Percentiles rank a stretch among this genome's conserved stretches.
Evolutionary conservation across 1,139 yeast genomes (phyloP).

Genomic region (Scheffersomyces quercinus): DNA sequence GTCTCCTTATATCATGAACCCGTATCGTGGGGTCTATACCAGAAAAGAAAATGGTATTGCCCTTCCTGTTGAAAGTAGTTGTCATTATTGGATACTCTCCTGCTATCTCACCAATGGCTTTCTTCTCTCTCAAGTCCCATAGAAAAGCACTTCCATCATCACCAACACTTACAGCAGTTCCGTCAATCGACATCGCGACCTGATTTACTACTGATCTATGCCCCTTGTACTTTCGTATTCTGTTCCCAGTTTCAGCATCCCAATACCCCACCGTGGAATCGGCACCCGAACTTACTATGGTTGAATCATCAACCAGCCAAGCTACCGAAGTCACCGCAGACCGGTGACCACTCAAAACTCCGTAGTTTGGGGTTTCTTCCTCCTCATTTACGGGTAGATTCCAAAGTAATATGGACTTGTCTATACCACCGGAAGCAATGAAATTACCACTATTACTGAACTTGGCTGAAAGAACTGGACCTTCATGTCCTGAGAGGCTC

Average conservation of each 20-base stretch:
- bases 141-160: conserved; percentile 63
- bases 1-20: conserved; percentile 55
- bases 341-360: conserved; percentile 46
- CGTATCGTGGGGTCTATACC: conserved; percentile 69
- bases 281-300: conserved; percentile 48
- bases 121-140: conserved; percentile 66
- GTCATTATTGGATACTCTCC: conserved; percentile 62
- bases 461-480: conserved; percentile 45
- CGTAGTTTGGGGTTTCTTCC: conserved; percentile 34
- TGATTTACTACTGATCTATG: conserved; percentile 62
- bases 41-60: conserved; percentile 49
- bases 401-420: conserved; percentile 50
- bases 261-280: conserved; percentile 54
- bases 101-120: conserved; percentile 31
- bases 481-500: conserved; percentile 48
- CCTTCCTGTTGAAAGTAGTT: conserved; percentile 42
- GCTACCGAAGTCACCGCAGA: conserved; percentile 51
- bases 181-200: conserved; percentile 33
- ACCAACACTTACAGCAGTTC: conserved; percentile 51
- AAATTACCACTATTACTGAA: conserved; percentile 44
- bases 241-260: conserved; percentile 61
- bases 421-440: conserved; percentile 57
- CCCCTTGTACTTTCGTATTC: conserved; percentile 53
- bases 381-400: conserved; percentile 29
- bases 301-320: conserved; percentile 43